Evolutionary conservation across 495 filamentous ascomycete species (phyloP).

Genomic region (Baudoinia panamericana): DNA sequence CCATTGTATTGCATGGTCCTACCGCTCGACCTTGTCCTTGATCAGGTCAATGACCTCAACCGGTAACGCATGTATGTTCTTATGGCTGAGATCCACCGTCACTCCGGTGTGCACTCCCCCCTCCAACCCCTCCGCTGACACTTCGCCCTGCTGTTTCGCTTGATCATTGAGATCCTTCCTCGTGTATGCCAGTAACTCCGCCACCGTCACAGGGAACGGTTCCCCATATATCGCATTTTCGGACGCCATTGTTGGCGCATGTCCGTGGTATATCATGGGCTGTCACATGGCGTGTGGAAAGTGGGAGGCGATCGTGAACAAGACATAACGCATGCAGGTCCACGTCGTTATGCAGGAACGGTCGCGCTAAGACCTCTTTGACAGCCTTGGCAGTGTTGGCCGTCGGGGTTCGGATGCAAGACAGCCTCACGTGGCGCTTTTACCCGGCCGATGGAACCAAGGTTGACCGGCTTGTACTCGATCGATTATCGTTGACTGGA

Average conservation of each 20-base stretch:
- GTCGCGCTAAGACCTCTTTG: too few relatives aligned
- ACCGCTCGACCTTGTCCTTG: constrained; percentile 87
- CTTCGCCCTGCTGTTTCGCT: constrained; percentile 14
- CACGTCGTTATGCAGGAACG: neutral
- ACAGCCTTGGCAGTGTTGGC: too few relatives aligned
- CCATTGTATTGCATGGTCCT: constrained; percentile 23
- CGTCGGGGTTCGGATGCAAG: too few relatives aligned
- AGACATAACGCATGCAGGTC: too few relatives aligned
- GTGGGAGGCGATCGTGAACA: neutral
- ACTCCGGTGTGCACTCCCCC: constrained; percentile 46
- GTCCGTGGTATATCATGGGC: neutral
- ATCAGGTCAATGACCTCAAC: constrained; percentile 86
- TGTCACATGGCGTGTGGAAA: neutral
- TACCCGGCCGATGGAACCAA: too few relatives aligned
- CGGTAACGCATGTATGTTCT: constrained; percentile 64
- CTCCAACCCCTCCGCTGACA: constrained; percentile 9
- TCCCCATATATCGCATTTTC: constrained; percentile 1
- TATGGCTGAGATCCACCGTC: constrained; percentile 80
- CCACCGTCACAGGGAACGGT: constrained; percentile 12
- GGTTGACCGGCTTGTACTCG: too few relatives aligned
- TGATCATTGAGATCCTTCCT: constrained; percentile 17
- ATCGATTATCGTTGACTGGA: too few relatives aligned
- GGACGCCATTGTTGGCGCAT: constrained; percentile 19
- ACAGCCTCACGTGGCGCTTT: too few relatives aligned
- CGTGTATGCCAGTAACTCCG: constrained; percentile 15